phyloP scores from a whole-genome alignment of 805 yeast species.

The Lachancea quebecensis region DNA sequence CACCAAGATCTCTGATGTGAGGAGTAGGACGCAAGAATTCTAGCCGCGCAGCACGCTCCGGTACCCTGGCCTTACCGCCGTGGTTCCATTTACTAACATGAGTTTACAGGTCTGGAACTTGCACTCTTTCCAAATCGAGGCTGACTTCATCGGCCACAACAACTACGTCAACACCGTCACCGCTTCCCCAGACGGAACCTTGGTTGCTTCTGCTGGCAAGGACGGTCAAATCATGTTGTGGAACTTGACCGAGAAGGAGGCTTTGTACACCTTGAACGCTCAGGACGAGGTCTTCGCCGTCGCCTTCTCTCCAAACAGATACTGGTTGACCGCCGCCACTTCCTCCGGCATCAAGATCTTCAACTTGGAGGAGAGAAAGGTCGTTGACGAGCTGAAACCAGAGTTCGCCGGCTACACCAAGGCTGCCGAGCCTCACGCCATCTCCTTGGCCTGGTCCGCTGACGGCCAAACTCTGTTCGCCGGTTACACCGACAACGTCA shows the following conservation, averaged over 20 bases:
- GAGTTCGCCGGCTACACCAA: slow-evolving; percentile 83
- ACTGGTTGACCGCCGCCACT: slow-evolving; percentile 99
- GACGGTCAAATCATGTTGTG: slow-evolving; percentile 98
- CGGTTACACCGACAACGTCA: slow-evolving; percentile 99
- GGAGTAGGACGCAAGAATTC: too few species aligned
- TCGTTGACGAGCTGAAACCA: slow-evolving; percentile 97
- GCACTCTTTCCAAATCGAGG: slow-evolving; percentile 72
- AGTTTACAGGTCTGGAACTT: slow-evolving; percentile 64
- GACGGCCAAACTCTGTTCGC: slow-evolving; percentile 99
- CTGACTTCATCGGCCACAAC: slow-evolving; percentile 98
- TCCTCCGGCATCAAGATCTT: slow-evolving; percentile 95
- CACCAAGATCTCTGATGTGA: slow-evolving; percentile 98
- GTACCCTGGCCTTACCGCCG: neutral
- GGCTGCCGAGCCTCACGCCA: slow-evolving; percentile 96
- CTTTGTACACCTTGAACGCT: slow-evolving; percentile 89
- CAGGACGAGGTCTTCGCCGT: slow-evolving; percentile 96
- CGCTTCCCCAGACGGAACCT: slow-evolving; percentile 98
- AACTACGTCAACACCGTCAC: slow-evolving; percentile 97
- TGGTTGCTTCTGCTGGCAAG: slow-evolving; percentile 99
- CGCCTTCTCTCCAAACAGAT: slow-evolving; percentile 99
- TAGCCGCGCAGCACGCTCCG: too few species aligned
- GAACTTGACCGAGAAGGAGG: slow-evolving; percentile 82
- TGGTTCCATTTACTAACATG: slow-evolving; percentile 38
- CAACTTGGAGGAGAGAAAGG: slow-evolving; percentile 90
- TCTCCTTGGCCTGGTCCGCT: slow-evolving; percentile 98